Evolutionary conservation across 2,329 filamentous ascomycete species (phyloP), one percentile per base, ranked within the genome.

Genomic region (Pseudogymnoascus sp.): DNA sequence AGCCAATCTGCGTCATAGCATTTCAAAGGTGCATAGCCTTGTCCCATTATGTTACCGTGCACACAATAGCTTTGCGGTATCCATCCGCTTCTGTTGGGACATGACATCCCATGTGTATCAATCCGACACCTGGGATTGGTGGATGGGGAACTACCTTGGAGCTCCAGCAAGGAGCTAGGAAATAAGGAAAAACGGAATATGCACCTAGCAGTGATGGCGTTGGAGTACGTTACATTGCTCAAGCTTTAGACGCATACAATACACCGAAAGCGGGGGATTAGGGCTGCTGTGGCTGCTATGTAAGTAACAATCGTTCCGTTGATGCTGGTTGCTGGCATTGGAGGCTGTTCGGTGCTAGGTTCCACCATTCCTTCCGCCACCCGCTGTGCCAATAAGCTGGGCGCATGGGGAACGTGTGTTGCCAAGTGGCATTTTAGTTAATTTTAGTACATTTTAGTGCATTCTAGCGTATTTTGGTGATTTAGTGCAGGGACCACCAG

Each of bases 301-400:
- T 6, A 57, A 57, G 50, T 28, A 33, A 57, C 4, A 57, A 33
- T 57, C 26, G 26, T 33, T 57, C 50, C 28, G n/a, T 33, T 19
- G n/a, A 11, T 19, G 28, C 10, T 57, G 9, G 26, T 33, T 33
- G 50, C 26, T 57, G 9, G 33, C 50, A 33, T 57, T 33, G n/a
- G 28, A 26, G n/a, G 23, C 19, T 57, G 28, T 33, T 57, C 50
- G 9, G 50, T 19, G n/a, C 26, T 19, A 4, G 26, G 26, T 57
- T 57, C 26, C 31, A n/a, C 50, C 26, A 28, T 33, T 33, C n/a
- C 50, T 57, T 57, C 50, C 50, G 26, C 50, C 50, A 57, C 50
- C 50, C 50, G 50, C 28, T 4, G n/a, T 57, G 28, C 50, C 50
- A 57, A 57, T 57, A 57, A 57, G 50, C 50, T 57, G 50, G 50